Percentiles rank a stretch among this genome's conserved stretches.
These are phyloP conservation scores for Coemansia sp. DNA, from an alignment of 192 early-diverging fungal genomes.

Conservation along the genomic window DNA sequence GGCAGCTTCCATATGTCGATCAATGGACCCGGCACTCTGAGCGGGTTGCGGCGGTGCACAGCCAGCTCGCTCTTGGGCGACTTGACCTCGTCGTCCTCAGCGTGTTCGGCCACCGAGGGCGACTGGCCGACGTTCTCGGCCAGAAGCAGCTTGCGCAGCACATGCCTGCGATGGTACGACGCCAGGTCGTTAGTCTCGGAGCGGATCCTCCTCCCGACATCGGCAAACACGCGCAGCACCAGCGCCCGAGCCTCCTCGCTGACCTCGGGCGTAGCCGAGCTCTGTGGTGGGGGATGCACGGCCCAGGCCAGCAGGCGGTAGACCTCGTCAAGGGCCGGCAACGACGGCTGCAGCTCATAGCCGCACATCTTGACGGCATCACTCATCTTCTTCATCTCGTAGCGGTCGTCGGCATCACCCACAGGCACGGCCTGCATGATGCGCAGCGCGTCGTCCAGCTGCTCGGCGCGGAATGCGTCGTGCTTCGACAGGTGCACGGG, in stretches of 20 bases:
- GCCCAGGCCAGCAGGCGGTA: conserved; percentile 40
- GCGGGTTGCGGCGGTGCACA: conserved; percentile 27
- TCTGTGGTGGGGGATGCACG: conserved; percentile 19
- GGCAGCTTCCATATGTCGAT: conserved; percentile 49
- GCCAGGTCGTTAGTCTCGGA: conserved; percentile 49
- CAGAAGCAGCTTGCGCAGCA: conserved; percentile 36
- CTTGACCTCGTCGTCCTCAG: not conserved
- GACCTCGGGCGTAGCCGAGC: conserved; percentile 11
- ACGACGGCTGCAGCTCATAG: conserved; percentile 22
- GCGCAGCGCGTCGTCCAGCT: conserved; percentile 9
- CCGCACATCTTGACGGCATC: conserved; percentile 52
- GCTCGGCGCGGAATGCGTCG: conserved; percentile 28
- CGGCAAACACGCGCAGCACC: conserved; percentile 32
- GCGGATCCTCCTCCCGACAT: conserved; percentile 29
- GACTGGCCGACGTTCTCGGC: conserved; percentile 2
- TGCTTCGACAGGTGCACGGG: conserved; percentile 42
- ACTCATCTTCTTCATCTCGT: conserved; percentile 46
- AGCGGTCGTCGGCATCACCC: conserved; percentile 18
- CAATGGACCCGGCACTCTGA: conserved; percentile 39
- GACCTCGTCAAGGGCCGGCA: conserved; percentile 19
- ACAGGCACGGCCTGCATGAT: conserved; percentile 22
- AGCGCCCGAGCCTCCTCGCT: conserved; percentile 20
- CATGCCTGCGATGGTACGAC: conserved; percentile 38
- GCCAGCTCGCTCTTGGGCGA: not conserved
- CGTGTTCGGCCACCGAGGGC: not conserved